A percentile compares a stretch with the other conserved stretches of the same genome.
phyloP scores from a whole-genome alignment of 108 stramenopile species.

The Nannochloropsis oceanica region DNA sequence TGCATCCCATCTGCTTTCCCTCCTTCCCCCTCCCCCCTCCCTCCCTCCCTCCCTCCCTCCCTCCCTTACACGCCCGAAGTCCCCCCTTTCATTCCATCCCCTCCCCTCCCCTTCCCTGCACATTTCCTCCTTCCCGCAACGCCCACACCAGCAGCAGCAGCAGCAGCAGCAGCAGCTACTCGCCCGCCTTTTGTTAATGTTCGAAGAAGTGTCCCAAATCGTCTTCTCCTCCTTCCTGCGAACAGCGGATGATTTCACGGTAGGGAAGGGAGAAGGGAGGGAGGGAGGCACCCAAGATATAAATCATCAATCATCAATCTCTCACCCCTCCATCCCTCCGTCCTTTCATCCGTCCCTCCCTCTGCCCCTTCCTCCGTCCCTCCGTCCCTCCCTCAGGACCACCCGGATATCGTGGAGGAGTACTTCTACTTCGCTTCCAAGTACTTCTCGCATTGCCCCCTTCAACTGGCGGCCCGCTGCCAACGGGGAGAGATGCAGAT shows the following conservation, averaged over 20 bases:
- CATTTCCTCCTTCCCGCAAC: not conserved
- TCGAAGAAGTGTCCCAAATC: not conserved
- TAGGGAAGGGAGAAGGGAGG: too few species aligned
- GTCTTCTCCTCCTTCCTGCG: not conserved
- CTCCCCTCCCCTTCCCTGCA: not conserved
- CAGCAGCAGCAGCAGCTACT: not conserved
- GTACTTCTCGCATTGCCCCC: slow-evolving; percentile 61
- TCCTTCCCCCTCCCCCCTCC: too few species aligned
- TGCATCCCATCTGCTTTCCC: too few species aligned
- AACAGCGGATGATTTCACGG: not conserved
- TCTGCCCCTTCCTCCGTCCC: not conserved
- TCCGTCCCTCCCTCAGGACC: slow-evolving; percentile 5
- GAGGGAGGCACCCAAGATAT: too few species aligned
- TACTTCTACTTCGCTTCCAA: slow-evolving; percentile 75
- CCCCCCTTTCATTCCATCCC: not conserved
- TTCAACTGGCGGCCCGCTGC: slow-evolving; percentile 47
- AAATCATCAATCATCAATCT: too few species aligned
- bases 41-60: too few species aligned
- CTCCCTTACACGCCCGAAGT: too few species aligned
- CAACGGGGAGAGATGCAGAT: slow-evolving; percentile 46
- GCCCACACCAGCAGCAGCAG: too few species aligned
- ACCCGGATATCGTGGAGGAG: slow-evolving; percentile 91
- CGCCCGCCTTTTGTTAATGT: not conserved
- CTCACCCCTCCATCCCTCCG: too few species aligned
- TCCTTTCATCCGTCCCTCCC: too few species aligned